These are phyloP conservation scores for Geotrichum ghanense DNA, from an alignment of 805 yeast genomes.

Conservation along the genomic window DNA sequence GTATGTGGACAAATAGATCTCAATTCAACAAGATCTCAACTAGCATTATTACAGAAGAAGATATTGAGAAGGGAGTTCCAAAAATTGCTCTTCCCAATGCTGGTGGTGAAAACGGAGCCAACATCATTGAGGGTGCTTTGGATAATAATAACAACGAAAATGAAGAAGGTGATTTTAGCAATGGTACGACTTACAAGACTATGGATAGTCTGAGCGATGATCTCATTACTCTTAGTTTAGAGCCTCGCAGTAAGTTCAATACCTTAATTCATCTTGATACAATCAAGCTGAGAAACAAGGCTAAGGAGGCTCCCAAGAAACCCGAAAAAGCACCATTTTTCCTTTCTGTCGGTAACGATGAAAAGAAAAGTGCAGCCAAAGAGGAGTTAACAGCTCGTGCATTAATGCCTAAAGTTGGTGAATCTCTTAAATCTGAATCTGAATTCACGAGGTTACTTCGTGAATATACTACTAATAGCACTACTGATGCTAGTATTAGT, in stretches of 20 bases:
- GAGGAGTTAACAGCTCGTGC: constrained; percentile 7
- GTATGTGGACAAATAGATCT: constrained; percentile 84
- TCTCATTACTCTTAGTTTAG: constrained; percentile 62
- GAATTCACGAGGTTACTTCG: constrained; percentile 58
- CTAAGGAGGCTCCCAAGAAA: constrained; percentile 76
- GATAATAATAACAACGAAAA: constrained; percentile 27
- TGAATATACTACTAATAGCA: constrained; percentile 32
- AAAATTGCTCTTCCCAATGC: constrained; percentile 57
- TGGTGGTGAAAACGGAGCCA: constrained; percentile 66
- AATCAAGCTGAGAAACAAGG: constrained; percentile 79
- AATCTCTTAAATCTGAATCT: constrained; percentile 49
- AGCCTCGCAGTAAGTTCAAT: constrained; percentile 67
- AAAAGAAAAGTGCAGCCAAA: constrained; percentile 11
- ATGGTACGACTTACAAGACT: constrained; percentile 10
- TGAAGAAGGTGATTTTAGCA: constrained; percentile 13
- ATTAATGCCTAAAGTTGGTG: constrained; percentile 6
- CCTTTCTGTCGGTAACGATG: constrained; percentile 30
- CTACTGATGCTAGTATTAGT: constrained; percentile 11
- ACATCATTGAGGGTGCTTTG: constrained; percentile 70
- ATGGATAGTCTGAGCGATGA: constrained; percentile 52
- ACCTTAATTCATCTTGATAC: constrained; percentile 73
- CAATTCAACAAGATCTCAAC: constrained; percentile 65
- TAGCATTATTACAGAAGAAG: constrained; percentile 64
- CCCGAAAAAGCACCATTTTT: constrained; percentile 79
- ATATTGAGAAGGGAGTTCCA: constrained; percentile 28